A percentile compares a stretch with the other conserved stretches of the same genome.
phyloP scores from a whole-genome alignment of 768 basidiomycete species.

The Lentinula detonsa region DNA sequence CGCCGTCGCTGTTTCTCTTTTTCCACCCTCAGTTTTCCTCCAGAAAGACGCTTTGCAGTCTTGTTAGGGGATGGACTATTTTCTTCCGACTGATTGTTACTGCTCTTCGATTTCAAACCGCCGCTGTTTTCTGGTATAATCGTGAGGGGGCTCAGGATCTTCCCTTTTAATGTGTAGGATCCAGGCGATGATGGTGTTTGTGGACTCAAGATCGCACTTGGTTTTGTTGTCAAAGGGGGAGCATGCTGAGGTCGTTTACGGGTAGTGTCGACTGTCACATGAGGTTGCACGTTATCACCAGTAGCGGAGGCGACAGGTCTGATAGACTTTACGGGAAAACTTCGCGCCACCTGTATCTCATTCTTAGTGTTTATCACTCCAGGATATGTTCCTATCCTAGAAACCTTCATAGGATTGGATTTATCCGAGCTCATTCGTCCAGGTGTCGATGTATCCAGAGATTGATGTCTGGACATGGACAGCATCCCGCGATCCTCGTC shows the following conservation, averaged over 20 bases:
- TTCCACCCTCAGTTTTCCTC: background rate
- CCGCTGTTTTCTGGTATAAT: background rate
- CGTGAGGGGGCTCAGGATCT: background rate
- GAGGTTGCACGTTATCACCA: background rate
- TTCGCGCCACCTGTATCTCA: background rate
- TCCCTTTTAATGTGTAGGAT: background rate
- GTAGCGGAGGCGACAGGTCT: background rate
- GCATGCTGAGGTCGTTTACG: background rate
- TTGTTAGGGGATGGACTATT: background rate
- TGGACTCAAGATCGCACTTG: background rate
- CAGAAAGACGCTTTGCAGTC: conserved; percentile 1
- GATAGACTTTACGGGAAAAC: background rate
- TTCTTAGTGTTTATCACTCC: background rate
- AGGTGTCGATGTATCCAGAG: background rate
- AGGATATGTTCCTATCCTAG: background rate
- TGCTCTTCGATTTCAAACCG: background rate
- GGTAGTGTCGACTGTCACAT: background rate
- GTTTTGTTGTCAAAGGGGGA: background rate
- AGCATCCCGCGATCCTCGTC: conserved; percentile 1
- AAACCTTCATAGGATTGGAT: background rate
- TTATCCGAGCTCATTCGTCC: background rate
- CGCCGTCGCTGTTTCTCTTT: conserved; percentile 2
- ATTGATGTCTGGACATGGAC: background rate
- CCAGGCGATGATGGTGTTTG: background rate
- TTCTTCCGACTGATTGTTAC: background rate